Base-by-base conservation (phyloP, 108 stramenopile genomes). In the Aurantiochytrium sp. region DNA sequence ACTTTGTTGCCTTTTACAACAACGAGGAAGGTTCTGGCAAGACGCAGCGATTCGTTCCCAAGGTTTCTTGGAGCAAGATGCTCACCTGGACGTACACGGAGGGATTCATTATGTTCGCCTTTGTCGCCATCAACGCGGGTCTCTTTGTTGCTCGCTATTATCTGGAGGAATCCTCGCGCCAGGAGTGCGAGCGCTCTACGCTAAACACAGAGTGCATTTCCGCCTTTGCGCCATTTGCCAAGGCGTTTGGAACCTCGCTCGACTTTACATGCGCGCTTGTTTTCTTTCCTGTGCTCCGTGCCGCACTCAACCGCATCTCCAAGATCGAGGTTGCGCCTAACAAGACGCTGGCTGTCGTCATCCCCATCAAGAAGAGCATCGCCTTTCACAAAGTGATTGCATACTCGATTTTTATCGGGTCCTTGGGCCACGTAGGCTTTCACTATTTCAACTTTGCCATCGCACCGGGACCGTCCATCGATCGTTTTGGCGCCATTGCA, bases 311-410 rank as follows among this genome's bases (percentile, higher is more conserved):
- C 49, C 73, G 73, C 21, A 53, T 83, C 73, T 51, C 49, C n/a
- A 83, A 47, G 16, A 21, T 83, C 51, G 73, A 83, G 51, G 73
- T 83, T 23, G 12, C 49, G 23, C 73, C 73, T 5, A 83, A 83
- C 73, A 83, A 83, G n/a, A 83, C 92, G 5, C 35, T 93, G 28
- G 89, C 92, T 5, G 3, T 44, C n/a, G 87, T 88, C 58, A 29
- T 93, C 10, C 92, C 92, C 5, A 59, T 93, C 19, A 42, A 60
- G 83, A 91, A 91, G 88, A 91, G 90, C 90, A 76, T 93, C 53
- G 88, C 88, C 58, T 91, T 93, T 55, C 92, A 93, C 90, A 93
- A 91, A 69, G 29, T 91, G 51, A 59, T 91, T 29, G 92, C 92
- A 4, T 42, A 18, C 64, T n/a, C 88, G 16, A 76, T 93, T 29